These are phyloP conservation scores for Bothriochloa decipiens DNA, from an alignment of 176 grass and related monocot genomes.

Conservation along the genomic window DNA sequence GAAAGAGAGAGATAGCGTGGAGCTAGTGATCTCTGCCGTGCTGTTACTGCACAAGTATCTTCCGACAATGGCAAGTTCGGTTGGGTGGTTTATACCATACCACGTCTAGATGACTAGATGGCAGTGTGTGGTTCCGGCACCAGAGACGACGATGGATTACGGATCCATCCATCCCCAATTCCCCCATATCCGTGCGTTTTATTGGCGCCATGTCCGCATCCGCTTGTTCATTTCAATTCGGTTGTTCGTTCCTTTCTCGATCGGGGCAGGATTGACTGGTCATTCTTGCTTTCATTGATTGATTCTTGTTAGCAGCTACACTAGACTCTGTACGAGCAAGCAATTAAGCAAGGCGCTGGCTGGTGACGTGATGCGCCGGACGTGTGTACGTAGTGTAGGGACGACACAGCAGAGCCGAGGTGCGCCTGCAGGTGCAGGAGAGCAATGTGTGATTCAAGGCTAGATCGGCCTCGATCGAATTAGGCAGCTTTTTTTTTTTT, in stretches of 20 bases:
- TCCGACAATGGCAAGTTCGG: neutral
- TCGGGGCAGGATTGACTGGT: neutral
- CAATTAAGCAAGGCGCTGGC: neutral
- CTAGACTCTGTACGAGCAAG: neutral
- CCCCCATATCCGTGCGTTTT: neutral
- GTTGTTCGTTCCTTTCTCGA: neutral
- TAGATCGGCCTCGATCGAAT: neutral
- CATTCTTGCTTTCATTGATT: neutral
- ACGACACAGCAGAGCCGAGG: neutral
- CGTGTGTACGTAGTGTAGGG: neutral
- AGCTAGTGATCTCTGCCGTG: neutral
- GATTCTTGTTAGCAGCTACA: neutral
- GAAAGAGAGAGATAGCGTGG: neutral
- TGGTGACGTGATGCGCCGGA: slow-evolving; percentile 25
- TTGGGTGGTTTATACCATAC: neutral
- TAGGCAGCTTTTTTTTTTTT: neutral
- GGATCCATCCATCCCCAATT: neutral
- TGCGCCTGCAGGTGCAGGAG: neutral
- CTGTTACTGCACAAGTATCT: neutral
- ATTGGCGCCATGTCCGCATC: neutral
- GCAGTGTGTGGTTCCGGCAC: neutral
- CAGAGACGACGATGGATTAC: neutral
- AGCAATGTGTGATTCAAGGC: neutral
- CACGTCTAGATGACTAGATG: neutral
- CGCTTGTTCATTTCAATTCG: neutral